These are phyloP conservation scores for Eutrema salsugineum DNA, from an alignment of 441 rosid genomes.

Conservation along the genomic window DNA sequence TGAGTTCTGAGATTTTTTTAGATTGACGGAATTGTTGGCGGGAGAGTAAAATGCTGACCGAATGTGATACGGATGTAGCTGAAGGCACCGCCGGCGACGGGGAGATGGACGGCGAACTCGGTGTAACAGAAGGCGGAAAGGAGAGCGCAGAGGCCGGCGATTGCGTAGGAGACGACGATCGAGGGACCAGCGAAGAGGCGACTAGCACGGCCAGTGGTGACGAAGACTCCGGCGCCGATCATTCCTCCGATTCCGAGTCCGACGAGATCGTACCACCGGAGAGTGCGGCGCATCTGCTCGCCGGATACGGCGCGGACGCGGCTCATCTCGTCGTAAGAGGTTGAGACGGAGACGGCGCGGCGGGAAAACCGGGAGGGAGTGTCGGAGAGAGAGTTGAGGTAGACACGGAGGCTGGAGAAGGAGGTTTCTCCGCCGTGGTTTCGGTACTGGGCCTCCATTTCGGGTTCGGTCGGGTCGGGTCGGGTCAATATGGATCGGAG, in stretches of 20 bases:
- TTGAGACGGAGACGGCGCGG: constrained; percentile 76
- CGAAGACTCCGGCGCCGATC: constrained; percentile 95
- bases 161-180: constrained; percentile 76
- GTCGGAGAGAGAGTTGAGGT: constrained; percentile 57
- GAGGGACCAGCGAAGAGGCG: constrained; percentile 68
- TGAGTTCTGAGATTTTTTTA: background rate
- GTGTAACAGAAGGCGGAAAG: constrained; percentile 97
- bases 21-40: background rate
- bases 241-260: constrained; percentile 91
- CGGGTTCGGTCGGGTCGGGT: constrained; percentile 9
- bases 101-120: constrained; percentile 93
- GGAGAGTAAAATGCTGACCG: constrained; percentile 39
- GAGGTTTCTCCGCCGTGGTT: constrained; percentile 38
- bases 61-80: constrained; percentile 87
- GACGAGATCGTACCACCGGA: constrained; percentile 80
- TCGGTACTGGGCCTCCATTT: constrained; percentile 25
- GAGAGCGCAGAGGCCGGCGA: constrained; percentile 86
- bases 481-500: background rate
- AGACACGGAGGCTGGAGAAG: constrained; percentile 55
- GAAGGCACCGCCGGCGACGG: constrained; percentile 97
- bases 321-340: constrained; percentile 71
- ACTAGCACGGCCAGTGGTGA: constrained; percentile 71
- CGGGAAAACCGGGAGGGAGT: constrained; percentile 62
- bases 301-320: constrained; percentile 61
- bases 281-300: constrained; percentile 56